Evolutionary conservation across 1,139 yeast genomes (phyloP).

Genomic region (Candida albicans): DNA sequence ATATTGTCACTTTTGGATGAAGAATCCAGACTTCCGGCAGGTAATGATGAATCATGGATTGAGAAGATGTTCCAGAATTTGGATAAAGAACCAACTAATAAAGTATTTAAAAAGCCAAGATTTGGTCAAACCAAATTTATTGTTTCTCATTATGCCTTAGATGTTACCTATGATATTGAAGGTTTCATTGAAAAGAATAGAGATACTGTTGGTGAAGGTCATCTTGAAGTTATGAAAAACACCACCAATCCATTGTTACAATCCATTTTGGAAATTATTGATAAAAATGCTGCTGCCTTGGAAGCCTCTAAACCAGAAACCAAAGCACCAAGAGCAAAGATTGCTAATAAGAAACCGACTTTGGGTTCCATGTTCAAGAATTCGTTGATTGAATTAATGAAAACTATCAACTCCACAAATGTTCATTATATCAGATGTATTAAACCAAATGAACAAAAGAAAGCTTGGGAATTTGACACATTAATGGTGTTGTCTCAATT

Average conservation of each 20-base stretch:
- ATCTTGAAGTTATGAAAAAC: conserved; percentile 75
- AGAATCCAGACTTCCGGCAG: conserved; percentile 93
- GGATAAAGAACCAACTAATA: conserved; percentile 73
- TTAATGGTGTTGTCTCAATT: conserved; percentile 93
- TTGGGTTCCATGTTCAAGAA: conserved; percentile 92
- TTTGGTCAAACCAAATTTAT: conserved; percentile 90
- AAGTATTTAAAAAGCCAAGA: conserved; percentile 89
- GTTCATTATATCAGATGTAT: conserved; percentile 97
- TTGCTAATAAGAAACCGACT: conserved; percentile 79
- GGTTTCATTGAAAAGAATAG: conserved; percentile 97
- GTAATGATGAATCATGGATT: conserved; percentile 90
- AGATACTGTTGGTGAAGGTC: conserved; percentile 97
- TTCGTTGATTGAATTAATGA: conserved; percentile 90
- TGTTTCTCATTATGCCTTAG: conserved; percentile 92
- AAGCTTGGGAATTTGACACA: conserved; percentile 95
- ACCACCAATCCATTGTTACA: conserved; percentile 66
- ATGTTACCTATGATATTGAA: conserved; percentile 87
- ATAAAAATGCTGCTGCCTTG: conserved; percentile 56
- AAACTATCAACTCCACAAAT: conserved; percentile 87
- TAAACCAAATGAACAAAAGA: conserved; percentile 91
- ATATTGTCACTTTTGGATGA: conserved; percentile 87
- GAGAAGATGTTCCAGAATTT: conserved; percentile 86
- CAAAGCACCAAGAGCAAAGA: conserved; percentile 26
- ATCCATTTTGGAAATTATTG: conserved; percentile 64
- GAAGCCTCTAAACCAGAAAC: conserved; percentile 47